phyloP scores from a whole-genome alignment of 1,139 yeast genomes.

The Taphrina confusa region DNA sequence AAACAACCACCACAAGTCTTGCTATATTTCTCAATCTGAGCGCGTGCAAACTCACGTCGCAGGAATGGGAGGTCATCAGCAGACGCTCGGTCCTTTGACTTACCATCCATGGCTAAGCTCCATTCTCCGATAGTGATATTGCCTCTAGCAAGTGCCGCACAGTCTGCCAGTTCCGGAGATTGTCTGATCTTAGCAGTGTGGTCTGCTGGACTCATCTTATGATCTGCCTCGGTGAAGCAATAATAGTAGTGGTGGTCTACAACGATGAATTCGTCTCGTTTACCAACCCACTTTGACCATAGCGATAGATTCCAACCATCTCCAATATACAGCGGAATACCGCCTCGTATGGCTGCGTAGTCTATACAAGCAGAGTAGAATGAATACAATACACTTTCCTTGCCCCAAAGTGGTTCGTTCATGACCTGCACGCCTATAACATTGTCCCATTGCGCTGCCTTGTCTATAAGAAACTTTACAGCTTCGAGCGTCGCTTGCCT shows the following conservation, averaged over 20 bases:
- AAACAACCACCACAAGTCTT: constrained; percentile 64
- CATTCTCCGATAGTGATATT: constrained; percentile 87
- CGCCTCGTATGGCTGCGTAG: constrained; percentile 60
- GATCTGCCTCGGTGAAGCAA: constrained; percentile 78
- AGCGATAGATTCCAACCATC: constrained; percentile 93
- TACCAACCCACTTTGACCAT: constrained; percentile 67
- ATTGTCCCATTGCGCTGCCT: constrained; percentile 61
- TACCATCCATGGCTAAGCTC: constrained; percentile 79
- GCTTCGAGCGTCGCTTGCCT: constrained; percentile 54
- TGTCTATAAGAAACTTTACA: constrained; percentile 63
- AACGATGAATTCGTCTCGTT: constrained; percentile 43
- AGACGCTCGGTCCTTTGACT: constrained; percentile 62
- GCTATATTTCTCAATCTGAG: constrained; percentile 48
- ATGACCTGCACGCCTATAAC: constrained; percentile 80
- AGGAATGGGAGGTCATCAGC: constrained; percentile 53
- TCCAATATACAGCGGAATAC: constrained; percentile 73
- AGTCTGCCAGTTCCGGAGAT: constrained; percentile 47
- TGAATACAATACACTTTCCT: constrained; percentile 50
- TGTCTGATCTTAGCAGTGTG: constrained; percentile 54
- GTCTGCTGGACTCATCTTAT: constrained; percentile 61
- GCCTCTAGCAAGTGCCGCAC: constrained; percentile 45
- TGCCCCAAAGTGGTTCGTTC: constrained; percentile 74
- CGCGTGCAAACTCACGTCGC: constrained; percentile 53
- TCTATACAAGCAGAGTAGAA: constrained; percentile 71
- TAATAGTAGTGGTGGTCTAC: constrained; percentile 85